Percentiles rank a stretch among this genome's conserved stretches.
Conservation (phyloP, 2,329 filamentous ascomycete species). For the Cordyceps fumosorosea region DNA sequence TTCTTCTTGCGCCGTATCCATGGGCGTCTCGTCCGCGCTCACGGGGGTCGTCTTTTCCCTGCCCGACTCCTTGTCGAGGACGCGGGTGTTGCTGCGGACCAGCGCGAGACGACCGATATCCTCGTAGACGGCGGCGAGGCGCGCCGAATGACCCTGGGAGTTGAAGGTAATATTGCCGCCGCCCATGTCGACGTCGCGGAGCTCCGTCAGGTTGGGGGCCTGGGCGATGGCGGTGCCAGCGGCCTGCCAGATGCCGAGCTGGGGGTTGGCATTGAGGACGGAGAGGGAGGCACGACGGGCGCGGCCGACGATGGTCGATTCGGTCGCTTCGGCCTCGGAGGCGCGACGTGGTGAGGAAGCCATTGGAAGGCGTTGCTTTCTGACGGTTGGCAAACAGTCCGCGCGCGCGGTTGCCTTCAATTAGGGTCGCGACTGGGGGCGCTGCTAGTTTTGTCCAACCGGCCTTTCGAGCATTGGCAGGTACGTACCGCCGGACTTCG, state of each 20-base stretch:
- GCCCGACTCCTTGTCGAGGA: neutral
- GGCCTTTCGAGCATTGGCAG: neutral
- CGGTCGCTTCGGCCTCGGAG: slow-evolving; percentile 5
- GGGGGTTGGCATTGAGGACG: slow-evolving; percentile 22
- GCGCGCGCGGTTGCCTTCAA: no score
- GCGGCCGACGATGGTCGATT: slow-evolving; percentile 18
- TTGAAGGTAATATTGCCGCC: slow-evolving; percentile 24
- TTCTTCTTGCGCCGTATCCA: neutral
- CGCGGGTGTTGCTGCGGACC: slow-evolving; percentile 15
- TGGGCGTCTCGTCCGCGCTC: neutral
- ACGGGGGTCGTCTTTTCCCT: neutral
- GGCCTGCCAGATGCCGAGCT: slow-evolving; percentile 26
- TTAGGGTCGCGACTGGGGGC: neutral
- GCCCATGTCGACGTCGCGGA: slow-evolving; percentile 22
- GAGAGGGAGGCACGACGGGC: slow-evolving; percentile 23
- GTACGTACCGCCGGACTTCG: neutral
- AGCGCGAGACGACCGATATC: slow-evolving; percentile 20
- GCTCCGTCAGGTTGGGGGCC: slow-evolving; percentile 23
- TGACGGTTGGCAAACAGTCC: no score
- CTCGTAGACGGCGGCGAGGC: slow-evolving; percentile 21
- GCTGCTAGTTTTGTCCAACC: neutral
- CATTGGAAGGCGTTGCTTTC: neutral
- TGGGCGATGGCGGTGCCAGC: slow-evolving; percentile 25
- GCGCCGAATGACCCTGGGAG: slow-evolving; percentile 23
- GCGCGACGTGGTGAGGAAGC: neutral